phyloP scores from a whole-genome alignment of 768 basidiomycete genomes.

The Fomitopsis serialis region DNA sequence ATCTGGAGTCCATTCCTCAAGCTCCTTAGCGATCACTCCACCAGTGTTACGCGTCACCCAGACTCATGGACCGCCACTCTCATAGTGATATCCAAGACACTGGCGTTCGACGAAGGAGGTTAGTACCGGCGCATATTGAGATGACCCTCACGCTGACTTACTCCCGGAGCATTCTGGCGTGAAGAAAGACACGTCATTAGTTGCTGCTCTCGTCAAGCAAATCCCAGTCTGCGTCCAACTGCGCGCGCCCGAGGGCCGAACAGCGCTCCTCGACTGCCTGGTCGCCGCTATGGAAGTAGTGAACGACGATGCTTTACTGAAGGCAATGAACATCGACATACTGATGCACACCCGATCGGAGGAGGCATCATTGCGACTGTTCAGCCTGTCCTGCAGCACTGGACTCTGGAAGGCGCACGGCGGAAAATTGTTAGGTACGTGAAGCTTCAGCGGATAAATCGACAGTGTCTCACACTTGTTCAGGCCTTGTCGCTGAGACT shows the following conservation, averaged over 20 bases:
- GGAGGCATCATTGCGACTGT: constrained; percentile 59
- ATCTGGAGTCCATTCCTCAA: constrained; percentile 64
- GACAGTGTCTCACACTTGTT: background rate
- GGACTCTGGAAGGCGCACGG: constrained; percentile 77
- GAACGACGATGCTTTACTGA: constrained; percentile 58
- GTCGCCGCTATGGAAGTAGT: constrained; percentile 49
- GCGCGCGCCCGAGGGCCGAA: constrained; percentile 31
- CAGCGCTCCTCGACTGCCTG: constrained; percentile 45
- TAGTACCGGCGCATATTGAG: constrained; percentile 18
- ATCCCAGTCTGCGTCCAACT: constrained; percentile 42
- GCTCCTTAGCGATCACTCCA: constrained; percentile 46
- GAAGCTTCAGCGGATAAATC: background rate
- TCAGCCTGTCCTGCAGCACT: constrained; percentile 62
- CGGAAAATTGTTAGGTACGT: constrained; percentile 66
- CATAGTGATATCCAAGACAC: constrained; percentile 26
- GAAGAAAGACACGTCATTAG: constrained; percentile 72
- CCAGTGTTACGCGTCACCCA: constrained; percentile 27
- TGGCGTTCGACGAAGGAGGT: constrained; percentile 81
- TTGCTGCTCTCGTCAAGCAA: constrained; percentile 59
- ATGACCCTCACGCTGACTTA: background rate
- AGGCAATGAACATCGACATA: constrained; percentile 74
- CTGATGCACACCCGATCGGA: constrained; percentile 91
- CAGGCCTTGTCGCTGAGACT: constrained; percentile 78
- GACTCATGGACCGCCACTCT: constrained; percentile 63
- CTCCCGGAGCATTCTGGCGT: constrained; percentile 75